A percentile compares a stretch with the other conserved stretches of the same genome.
Evolutionary conservation across 2,329 filamentous ascomycete species (phyloP).

Genomic region (Ophiostoma sp.): DNA sequence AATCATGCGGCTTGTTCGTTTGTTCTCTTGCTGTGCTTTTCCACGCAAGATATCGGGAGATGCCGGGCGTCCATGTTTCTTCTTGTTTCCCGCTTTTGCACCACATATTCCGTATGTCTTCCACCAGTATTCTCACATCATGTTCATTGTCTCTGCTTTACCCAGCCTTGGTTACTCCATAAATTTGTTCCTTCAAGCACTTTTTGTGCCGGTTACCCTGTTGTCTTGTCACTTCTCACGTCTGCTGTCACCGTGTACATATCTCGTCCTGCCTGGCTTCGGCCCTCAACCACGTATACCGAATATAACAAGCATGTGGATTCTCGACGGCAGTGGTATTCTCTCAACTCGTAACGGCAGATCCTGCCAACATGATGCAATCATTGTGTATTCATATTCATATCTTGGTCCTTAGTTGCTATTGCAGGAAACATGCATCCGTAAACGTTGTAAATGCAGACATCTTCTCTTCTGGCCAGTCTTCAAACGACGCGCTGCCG

Average conservation of each 20-base stretch:
- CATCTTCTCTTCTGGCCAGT: not conserved
- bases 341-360: not conserved
- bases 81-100: not conserved
- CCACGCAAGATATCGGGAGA: not conserved
- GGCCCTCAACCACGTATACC: not conserved
- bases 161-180: not conserved
- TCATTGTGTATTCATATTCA: not conserved
- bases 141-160: not conserved
- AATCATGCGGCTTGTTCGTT: not conserved
- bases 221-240: not conserved
- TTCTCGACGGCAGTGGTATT: not conserved
- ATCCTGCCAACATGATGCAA: not conserved
- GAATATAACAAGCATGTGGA: not conserved
- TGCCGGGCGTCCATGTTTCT: constrained; percentile 10
- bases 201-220: not conserved
- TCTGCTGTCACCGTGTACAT: not conserved
- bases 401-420: not conserved
- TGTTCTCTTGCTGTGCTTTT: constrained; percentile 5
- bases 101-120: not conserved
- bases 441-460: constrained; percentile 1
- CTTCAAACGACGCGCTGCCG: not conserved
- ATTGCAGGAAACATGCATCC: constrained; percentile 4
- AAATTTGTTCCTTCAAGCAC: not conserved
- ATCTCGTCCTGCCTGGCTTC: not conserved
- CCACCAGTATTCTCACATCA: not conserved